phyloP scores from a whole-genome alignment of 345 rosid genomes.

The Pseudoturritis turrita region DNA sequence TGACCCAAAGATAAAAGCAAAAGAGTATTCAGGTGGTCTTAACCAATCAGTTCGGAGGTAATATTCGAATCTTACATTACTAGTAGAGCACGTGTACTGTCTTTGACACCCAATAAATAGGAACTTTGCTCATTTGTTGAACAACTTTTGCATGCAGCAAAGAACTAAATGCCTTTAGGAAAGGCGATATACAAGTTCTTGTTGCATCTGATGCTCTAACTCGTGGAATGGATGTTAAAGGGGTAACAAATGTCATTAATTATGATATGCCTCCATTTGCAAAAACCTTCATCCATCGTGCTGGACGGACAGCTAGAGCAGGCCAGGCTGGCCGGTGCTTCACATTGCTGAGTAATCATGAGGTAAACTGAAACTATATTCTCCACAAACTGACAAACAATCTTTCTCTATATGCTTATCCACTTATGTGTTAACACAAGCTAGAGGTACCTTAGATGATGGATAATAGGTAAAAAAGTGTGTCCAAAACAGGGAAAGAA shows the following conservation, averaged over 20 bases:
- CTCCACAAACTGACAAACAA: background rate
- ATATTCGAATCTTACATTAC: background rate
- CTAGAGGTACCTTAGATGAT: background rate
- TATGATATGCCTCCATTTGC: slow-evolving; percentile 79
- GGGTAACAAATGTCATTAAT: slow-evolving; percentile 79
- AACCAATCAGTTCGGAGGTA: slow-evolving; percentile 82
- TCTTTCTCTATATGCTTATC: background rate
- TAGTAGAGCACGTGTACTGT: background rate
- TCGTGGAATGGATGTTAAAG: slow-evolving; percentile 96
- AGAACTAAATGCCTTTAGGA: slow-evolving; percentile 70
- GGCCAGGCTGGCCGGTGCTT: slow-evolving; percentile 82
- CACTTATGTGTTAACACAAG: background rate
- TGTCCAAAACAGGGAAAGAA: background rate
- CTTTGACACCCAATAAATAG: background rate
- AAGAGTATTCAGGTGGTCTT: slow-evolving; percentile 85
- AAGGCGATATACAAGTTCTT: slow-evolving; percentile 82
- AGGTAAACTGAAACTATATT: slow-evolving; percentile 38
- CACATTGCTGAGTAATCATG: slow-evolving; percentile 65
- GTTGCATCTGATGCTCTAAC: slow-evolving; percentile 95
- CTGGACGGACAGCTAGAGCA: slow-evolving; percentile 97
- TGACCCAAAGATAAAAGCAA: slow-evolving; percentile 65
- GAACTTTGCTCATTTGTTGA: background rate
- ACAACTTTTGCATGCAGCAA: slow-evolving; percentile 50
- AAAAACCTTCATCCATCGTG: slow-evolving; percentile 90
- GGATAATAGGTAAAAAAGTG: background rate